Evolutionary conservation across 352 stramenopile genomes (phyloP).

Genomic region (Phytophthora nicotianae): DNA sequence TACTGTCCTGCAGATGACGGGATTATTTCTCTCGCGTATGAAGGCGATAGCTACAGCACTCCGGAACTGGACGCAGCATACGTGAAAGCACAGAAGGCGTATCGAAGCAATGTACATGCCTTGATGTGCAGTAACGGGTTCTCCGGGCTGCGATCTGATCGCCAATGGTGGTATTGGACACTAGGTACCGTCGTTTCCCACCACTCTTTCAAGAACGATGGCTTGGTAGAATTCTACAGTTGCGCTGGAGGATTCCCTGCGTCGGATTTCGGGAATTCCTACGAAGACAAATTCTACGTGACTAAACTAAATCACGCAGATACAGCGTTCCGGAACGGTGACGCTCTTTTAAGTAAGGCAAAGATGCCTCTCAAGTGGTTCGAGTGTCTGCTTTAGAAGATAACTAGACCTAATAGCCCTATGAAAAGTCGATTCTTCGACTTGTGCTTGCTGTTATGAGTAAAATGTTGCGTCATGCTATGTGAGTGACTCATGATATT

Average conservation of each 20-base stretch:
- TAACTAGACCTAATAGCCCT: no score
- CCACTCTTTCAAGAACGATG: conserved; percentile 40
- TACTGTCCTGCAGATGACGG: conserved; percentile 31
- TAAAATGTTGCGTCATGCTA: not conserved
- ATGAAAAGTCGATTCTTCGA: no score
- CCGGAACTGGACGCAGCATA: conserved; percentile 32
- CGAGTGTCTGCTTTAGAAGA: conserved; percentile 54
- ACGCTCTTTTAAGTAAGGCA: conserved; percentile 42
- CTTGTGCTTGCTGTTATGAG: not conserved
- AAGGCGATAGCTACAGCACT: conserved; percentile 33
- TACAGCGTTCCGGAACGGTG: conserved; percentile 51
- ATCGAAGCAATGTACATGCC: conserved; percentile 35
- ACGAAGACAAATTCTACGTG: conserved; percentile 51
- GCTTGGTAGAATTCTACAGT: conserved; percentile 52
- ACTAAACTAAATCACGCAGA: conserved; percentile 41
- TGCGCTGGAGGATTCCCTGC: conserved; percentile 37
- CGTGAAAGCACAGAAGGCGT: conserved; percentile 36
- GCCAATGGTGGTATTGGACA: conserved; percentile 27
- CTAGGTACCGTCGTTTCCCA: conserved; percentile 34
- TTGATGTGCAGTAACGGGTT: conserved; percentile 47
- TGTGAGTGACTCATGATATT: no score
- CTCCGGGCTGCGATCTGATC: conserved; percentile 37
- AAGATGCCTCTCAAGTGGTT: conserved; percentile 75
- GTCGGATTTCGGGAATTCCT: conserved; percentile 36
- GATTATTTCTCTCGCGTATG: conserved; percentile 41